Conservation (phyloP, 1,139 yeast species). For the Pichia sp. region DNA sequence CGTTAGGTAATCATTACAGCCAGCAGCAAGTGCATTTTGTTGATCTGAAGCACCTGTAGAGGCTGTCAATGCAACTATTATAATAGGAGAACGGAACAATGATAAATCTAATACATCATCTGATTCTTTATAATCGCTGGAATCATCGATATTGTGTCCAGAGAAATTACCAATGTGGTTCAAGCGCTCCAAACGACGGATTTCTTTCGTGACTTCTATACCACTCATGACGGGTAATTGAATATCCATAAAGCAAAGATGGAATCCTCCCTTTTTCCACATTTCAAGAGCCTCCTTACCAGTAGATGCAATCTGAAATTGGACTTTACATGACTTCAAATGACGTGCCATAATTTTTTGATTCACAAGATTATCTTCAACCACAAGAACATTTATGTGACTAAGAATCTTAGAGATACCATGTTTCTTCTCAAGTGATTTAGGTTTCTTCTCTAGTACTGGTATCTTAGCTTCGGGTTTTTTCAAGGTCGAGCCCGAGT, state of each 20-base stretch:
- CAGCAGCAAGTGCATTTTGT: constrained; percentile 90
- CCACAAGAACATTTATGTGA: constrained; percentile 83
- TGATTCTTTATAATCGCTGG: background rate
- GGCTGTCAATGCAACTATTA: constrained; percentile 93
- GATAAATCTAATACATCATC: constrained; percentile 55
- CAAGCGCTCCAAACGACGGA: constrained; percentile 72
- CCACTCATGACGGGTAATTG: constrained; percentile 94
- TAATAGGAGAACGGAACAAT: constrained; percentile 81
- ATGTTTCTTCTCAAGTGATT: constrained; percentile 17
- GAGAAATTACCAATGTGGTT: constrained; percentile 69
- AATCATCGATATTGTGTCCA: constrained; percentile 3
- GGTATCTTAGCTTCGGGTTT: background rate
- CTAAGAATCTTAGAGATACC: constrained; percentile 57
- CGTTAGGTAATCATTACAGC: constrained; percentile 95
- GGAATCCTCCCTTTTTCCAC: constrained; percentile 91
- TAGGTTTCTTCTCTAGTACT: constrained; percentile 3
- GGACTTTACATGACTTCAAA: constrained; percentile 77
- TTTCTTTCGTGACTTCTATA: constrained; percentile 85
- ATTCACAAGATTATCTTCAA: constrained; percentile 93
- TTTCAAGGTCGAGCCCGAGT: background rate
- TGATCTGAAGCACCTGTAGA: constrained; percentile 83
- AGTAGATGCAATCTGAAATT: constrained; percentile 80
- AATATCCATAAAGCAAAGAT: constrained; percentile 88
- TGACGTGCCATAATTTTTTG: constrained; percentile 93
- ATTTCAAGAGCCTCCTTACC: constrained; percentile 90